Evolutionary conservation across 148 eudicot genomes (phyloP).

Genomic region (Diospyros lotus): DNA sequence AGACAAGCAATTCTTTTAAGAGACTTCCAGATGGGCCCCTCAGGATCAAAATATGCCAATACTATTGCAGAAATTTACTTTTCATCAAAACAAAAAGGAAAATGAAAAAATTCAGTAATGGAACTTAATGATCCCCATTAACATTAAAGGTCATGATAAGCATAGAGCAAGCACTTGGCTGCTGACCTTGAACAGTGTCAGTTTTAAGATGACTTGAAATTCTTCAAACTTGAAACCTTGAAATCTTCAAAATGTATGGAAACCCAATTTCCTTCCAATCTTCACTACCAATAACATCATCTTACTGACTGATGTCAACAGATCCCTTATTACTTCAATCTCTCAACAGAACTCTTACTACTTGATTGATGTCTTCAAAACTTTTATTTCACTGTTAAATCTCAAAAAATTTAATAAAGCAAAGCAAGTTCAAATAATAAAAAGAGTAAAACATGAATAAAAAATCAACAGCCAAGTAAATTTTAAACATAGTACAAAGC

Average conservation of each 20-base stretch:
- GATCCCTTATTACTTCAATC: constrained; percentile 42
- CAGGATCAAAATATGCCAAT: neutral
- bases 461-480: neutral
- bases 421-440: constrained; percentile 21
- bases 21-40: constrained; percentile 23
- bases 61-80: no score
- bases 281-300: constrained; percentile 76
- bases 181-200: constrained; percentile 80
- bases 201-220: constrained; percentile 83
- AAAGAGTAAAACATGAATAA: constrained; percentile 14
- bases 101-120: neutral
- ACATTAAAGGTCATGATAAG: constrained; percentile 41
- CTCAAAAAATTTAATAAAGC: constrained; percentile 54
- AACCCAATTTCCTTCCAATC: constrained; percentile 71
- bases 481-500: neutral
- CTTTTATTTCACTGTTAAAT: constrained; percentile 80
- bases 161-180: constrained; percentile 72
- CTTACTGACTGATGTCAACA: constrained; percentile 29
- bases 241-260: constrained; percentile 77
- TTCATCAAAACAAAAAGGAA: no score
- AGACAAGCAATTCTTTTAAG: constrained; percentile 19
- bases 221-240: constrained; percentile 89
- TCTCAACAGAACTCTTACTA: constrained; percentile 81
- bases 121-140: constrained; percentile 20
- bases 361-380: constrained; percentile 83